A percentile compares a stretch with the other conserved stretches of the same genome.
These are phyloP conservation scores for Alternaria angustiovoidea DNA, from an alignment of 2,329 filamentous ascomycete genomes.

Conservation along the genomic window DNA sequence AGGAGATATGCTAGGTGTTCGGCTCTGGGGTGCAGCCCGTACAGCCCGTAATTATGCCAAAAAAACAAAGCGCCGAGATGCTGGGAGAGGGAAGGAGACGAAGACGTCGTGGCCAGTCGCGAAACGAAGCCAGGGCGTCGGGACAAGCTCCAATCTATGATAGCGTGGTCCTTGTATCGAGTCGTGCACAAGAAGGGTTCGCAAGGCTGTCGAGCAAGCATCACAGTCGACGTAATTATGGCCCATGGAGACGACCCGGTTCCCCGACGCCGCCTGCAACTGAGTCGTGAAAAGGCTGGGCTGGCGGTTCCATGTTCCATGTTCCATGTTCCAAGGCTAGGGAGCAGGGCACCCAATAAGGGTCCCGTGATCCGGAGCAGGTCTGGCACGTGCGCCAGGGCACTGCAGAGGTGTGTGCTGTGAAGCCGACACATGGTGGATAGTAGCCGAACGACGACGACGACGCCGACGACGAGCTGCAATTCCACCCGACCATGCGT, in stretches of 20 bases:
- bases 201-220: constrained; percentile 9
- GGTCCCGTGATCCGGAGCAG: constrained; percentile 6
- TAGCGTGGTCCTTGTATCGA: constrained; percentile 31
- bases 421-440: not conserved
- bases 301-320: not conserved
- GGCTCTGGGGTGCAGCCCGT: constrained; percentile 24
- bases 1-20: constrained; percentile 32
- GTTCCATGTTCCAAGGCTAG: not conserved
- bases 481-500: constrained; percentile 45
- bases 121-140: constrained; percentile 27
- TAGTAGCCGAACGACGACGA: constrained; percentile 3
- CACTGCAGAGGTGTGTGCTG: not conserved
- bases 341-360: constrained; percentile 3
- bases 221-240: not conserved
- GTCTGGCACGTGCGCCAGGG: constrained; percentile 3
- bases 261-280: constrained; percentile 6
- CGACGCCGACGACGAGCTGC: constrained; percentile 11
- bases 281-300: not conserved
- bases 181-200: constrained; percentile 10
- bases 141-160: constrained; percentile 32
- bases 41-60: constrained; percentile 10
- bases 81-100: constrained; percentile 9
- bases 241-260: constrained; percentile 2
- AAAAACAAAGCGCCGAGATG: constrained; percentile 10
- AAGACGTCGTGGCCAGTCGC: constrained; percentile 33